Evolutionary conservation across 768 basidiomycete species (phyloP), one percentile per base, ranked within the genome.

Genomic region (Calocybe gangraenosa): DNA sequence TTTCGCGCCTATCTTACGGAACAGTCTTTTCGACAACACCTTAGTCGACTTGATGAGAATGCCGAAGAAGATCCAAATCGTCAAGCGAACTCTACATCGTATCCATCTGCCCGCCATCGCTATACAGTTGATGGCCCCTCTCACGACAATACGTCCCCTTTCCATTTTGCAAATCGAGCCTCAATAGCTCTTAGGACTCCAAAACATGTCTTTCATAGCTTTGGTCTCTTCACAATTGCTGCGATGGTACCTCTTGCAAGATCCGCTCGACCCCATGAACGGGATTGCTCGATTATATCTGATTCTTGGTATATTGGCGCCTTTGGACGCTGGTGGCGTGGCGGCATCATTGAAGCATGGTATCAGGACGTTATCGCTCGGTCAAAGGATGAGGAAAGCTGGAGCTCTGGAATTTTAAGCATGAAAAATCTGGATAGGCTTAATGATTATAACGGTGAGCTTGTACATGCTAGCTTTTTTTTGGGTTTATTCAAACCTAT

Each of bases 1-100:
- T 97, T 99, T 67, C 83, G 94, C 42, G 75, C 92, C 15, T 94
- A 91, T 68, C 83, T 98, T 54, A 98, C 94, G n/a, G 93, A 96
- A 60, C 89, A 90, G 59, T 94, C 92, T 19, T 97, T 99, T 64
- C 89, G 94, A 42, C 88, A 90, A 44, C 93, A 97, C 64, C 78
- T 97, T 49, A 89, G 82, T 49, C 84, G 84, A 44, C 79, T 96
- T 57, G 85, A 93, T 55, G 84, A 84, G 56, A 70, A 67, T 37
- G 60, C 67, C 46, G 77, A 82, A 42, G 82, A 84, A 45, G 66
- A 75, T 45, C 71, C 78, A 46, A 60, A 60, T 43, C 55, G 65
- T 47, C 55, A 54, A 40, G 50, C 60, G 33, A 54, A 52, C 44
- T 47, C 58, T 19, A 55, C 59, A 50, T 53, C 61, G 18, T 58